Percentiles rank a stretch among this genome's conserved stretches.
phyloP scores from a whole-genome alignment of 192 early-diverging fungal species.

The Backusella circina region DNA sequence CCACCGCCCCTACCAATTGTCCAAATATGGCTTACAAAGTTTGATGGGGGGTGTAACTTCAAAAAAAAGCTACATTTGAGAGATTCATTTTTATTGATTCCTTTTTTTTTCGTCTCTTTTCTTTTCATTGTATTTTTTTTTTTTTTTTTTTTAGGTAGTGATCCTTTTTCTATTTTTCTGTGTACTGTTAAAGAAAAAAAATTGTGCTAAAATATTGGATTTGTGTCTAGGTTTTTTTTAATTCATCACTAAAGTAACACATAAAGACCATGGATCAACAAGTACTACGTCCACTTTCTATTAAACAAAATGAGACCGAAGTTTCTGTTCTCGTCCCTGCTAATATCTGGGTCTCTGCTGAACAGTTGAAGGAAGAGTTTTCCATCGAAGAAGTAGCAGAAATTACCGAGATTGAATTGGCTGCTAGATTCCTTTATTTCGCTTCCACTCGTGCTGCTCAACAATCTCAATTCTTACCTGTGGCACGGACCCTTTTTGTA shows the following conservation, averaged over 20 bases:
- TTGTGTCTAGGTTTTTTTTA: neutral
- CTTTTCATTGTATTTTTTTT: neutral
- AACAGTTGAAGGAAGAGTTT: slow-evolving; percentile 80
- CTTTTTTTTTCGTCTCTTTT: neutral
- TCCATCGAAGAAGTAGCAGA: slow-evolving; percentile 47
- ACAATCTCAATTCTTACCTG: slow-evolving; percentile 62
- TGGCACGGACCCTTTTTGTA: slow-evolving; percentile 67
- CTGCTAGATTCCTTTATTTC: slow-evolving; percentile 70
- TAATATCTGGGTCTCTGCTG: slow-evolving; percentile 85
- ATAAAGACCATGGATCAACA: slow-evolving; percentile 33
- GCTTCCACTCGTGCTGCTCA: slow-evolving; percentile 37
- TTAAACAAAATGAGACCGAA: slow-evolving; percentile 78
- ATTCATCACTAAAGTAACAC: neutral
- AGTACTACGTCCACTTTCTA: slow-evolving; percentile 67
- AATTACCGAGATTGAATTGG: slow-evolving; percentile 65
- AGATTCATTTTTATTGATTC: neutral
- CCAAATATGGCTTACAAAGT: slow-evolving; percentile 1
- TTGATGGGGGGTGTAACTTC: neutral
- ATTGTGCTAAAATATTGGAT: neutral
- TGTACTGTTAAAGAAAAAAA: neutral
- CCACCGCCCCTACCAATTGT: slow-evolving; percentile 5
- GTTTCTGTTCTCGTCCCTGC: slow-evolving; percentile 79
- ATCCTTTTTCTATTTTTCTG: neutral
- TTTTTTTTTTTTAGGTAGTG: slow-evolving; percentile 1
- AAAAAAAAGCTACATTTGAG: neutral